Percentiles rank a stretch among this genome's conserved stretches.
Evolutionary conservation across 768 basidiomycete genomes (phyloP).

Genomic region (Chiua virens): DNA sequence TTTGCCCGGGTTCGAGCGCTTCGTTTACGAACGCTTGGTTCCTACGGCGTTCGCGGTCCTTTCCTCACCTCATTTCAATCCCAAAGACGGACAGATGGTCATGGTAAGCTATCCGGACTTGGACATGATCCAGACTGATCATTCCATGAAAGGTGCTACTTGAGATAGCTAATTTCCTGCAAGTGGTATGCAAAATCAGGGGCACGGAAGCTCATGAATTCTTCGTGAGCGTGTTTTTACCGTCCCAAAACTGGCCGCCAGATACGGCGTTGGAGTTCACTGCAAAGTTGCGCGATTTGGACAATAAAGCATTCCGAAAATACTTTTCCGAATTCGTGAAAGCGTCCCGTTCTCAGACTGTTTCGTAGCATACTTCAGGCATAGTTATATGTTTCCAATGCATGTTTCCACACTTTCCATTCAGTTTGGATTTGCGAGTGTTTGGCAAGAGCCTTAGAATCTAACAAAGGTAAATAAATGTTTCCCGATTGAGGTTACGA

Average conservation of each 20-base stretch:
- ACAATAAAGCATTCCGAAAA: slow-evolving; percentile 77
- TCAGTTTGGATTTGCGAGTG: slow-evolving; percentile 14
- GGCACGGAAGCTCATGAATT: slow-evolving; percentile 83
- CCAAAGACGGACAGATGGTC: slow-evolving; percentile 84
- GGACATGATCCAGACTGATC: neutral
- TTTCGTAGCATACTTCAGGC: slow-evolving; percentile 43
- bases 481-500: slow-evolving; percentile 11
- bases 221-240: slow-evolving; percentile 77
- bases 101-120: slow-evolving; percentile 52
- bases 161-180: slow-evolving; percentile 85
- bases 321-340: slow-evolving; percentile 86
- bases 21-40: slow-evolving; percentile 84
- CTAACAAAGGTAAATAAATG: slow-evolving; percentile 34
- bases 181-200: slow-evolving; percentile 72
- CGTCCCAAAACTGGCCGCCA: slow-evolving; percentile 84
- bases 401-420: slow-evolving; percentile 1
- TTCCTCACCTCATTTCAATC: slow-evolving; percentile 75
- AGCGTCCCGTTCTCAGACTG: slow-evolving; percentile 54
- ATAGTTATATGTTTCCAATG: too few species aligned
- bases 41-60: slow-evolving; percentile 82
- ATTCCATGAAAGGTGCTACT: slow-evolving; percentile 64
- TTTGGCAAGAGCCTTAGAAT: slow-evolving; percentile 34
- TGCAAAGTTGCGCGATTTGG: slow-evolving; percentile 69
- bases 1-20: slow-evolving; percentile 89
- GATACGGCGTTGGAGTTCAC: slow-evolving; percentile 77